Conservation (phyloP, 2,329 filamentous ascomycete species). For the Colletotrichum costaricense region DNA sequence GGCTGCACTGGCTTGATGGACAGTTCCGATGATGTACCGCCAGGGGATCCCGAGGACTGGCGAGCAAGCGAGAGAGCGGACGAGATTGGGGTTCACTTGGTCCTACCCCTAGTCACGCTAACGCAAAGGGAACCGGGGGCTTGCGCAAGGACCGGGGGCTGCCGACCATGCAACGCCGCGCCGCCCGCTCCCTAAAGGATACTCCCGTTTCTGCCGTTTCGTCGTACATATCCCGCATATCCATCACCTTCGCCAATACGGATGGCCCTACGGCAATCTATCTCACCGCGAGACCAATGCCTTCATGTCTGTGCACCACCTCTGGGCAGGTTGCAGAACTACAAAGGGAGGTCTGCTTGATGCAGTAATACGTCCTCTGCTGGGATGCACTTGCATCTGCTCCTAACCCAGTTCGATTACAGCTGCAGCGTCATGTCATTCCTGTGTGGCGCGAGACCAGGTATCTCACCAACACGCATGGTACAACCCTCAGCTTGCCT, state of each 20-base stretch:
- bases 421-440: slow-evolving; percentile 30
- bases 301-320: slow-evolving; percentile 13
- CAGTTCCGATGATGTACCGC: slow-evolving; percentile 5
- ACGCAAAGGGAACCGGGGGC: slow-evolving; percentile 25
- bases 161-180: slow-evolving; percentile 35
- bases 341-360: slow-evolving; percentile 7
- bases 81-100: not conserved
- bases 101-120: slow-evolving; percentile 19
- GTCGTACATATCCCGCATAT: slow-evolving; percentile 35
- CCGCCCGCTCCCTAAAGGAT: slow-evolving; percentile 37
- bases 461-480: not conserved
- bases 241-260: slow-evolving; percentile 25
- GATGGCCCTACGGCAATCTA: slow-evolving; percentile 22
- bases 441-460: slow-evolving; percentile 9
- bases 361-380: slow-evolving; percentile 10
- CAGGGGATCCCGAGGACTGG: not conserved
- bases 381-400: slow-evolving; percentile 2
- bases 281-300: slow-evolving; percentile 16
- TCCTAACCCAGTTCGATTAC: slow-evolving; percentile 26
- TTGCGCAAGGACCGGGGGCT: slow-evolving; percentile 32
- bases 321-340: not conserved
- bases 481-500: slow-evolving; percentile 22
- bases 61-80: not conserved
- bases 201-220: slow-evolving; percentile 36
- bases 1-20: not conserved